Conservation (phyloP, 2,329 filamentous ascomycete genomes). For the Exophiala xenobiotica region DNA sequence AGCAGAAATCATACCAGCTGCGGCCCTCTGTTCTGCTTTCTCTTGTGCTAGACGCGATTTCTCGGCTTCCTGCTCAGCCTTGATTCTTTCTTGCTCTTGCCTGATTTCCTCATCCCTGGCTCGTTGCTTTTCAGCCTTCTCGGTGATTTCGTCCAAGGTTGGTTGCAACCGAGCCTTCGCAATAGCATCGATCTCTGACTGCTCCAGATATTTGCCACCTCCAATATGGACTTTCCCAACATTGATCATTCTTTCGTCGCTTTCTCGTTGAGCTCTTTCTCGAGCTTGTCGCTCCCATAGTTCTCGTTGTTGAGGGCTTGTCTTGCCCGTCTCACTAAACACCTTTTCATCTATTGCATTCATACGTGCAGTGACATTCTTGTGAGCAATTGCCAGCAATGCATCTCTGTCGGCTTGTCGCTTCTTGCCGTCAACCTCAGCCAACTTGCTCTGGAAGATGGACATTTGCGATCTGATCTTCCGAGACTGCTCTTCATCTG, state of each 20-base stretch:
- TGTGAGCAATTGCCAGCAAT: slow-evolving; percentile 74
- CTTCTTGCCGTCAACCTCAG: slow-evolving; percentile 70
- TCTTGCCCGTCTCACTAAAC: slow-evolving; percentile 71
- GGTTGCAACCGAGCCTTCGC: slow-evolving; percentile 76
- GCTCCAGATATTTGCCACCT: slow-evolving; percentile 75
- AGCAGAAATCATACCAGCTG: slow-evolving; percentile 41
- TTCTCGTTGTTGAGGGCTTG: slow-evolving; percentile 63
- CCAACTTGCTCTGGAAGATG: slow-evolving; percentile 66
- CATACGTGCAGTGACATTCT: slow-evolving; percentile 78
- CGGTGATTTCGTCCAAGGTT: slow-evolving; percentile 78
- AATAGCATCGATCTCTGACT: slow-evolving; percentile 74
- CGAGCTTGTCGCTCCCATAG: slow-evolving; percentile 80
- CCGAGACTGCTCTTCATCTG: slow-evolving; percentile 68
- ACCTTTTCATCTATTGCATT: slow-evolving; percentile 80
- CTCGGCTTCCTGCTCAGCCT: slow-evolving; percentile 55
- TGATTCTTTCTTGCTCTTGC: slow-evolving; percentile 64
- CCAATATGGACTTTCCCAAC: slow-evolving; percentile 68
- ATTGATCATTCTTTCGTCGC: slow-evolving; percentile 58
- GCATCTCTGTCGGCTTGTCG: slow-evolving; percentile 71
- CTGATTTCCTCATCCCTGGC: slow-evolving; percentile 64
- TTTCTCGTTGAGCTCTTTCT: slow-evolving; percentile 65
- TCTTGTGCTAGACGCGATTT: slow-evolving; percentile 41
- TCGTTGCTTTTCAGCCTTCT: slow-evolving; percentile 70
- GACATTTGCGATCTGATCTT: slow-evolving; percentile 78
- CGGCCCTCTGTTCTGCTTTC: slow-evolving; percentile 39